Percentiles rank a stretch among this genome's conserved stretches.
Conservation (phyloP, 2,329 filamentous ascomycete genomes). For the Pseudocercospora vitis region DNA sequence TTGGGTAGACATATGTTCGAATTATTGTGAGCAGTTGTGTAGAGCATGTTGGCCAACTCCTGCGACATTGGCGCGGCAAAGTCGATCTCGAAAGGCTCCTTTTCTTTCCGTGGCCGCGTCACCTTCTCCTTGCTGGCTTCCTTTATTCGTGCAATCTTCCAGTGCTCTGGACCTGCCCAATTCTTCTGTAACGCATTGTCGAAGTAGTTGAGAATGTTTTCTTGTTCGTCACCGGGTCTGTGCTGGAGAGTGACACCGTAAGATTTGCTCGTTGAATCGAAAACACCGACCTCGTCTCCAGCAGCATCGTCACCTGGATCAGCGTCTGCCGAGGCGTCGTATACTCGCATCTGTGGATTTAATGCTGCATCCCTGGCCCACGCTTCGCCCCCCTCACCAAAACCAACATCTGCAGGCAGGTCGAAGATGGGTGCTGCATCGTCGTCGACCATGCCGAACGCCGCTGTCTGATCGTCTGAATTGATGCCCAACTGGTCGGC, state of each 20-base stretch:
- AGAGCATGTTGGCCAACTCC: constrained; percentile 71
- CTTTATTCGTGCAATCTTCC: constrained; percentile 94
- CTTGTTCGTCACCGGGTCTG: constrained; percentile 65
- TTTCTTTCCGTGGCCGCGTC: constrained; percentile 87
- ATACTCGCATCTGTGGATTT: constrained; percentile 81
- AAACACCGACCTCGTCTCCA: constrained; percentile 50
- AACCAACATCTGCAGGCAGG: constrained; percentile 68
- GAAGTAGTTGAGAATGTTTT: constrained; percentile 97
- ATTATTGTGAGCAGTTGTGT: constrained; percentile 78
- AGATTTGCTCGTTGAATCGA: constrained; percentile 63
- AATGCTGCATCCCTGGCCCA: constrained; percentile 90
- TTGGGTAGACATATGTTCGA: constrained; percentile 82
- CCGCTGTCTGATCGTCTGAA: constrained; percentile 46
- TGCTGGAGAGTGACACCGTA: constrained; percentile 80
- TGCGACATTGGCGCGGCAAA: constrained; percentile 75
- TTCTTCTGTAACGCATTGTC: constrained; percentile 96
- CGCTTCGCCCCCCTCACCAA: constrained; percentile 92
- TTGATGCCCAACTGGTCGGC: constrained; percentile 49
- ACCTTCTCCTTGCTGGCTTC: constrained; percentile 57
- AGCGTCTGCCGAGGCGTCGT: constrained; percentile 58
- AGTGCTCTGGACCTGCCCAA: constrained; percentile 97
- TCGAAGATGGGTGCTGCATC: constrained; percentile 63
- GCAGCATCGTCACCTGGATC: constrained; percentile 52
- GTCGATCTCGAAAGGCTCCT: constrained; percentile 93
- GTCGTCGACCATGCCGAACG: constrained; percentile 64